phyloP scores from a whole-genome alignment of 2,329 filamentous ascomycete genomes.

The Botrytis medusae region DNA sequence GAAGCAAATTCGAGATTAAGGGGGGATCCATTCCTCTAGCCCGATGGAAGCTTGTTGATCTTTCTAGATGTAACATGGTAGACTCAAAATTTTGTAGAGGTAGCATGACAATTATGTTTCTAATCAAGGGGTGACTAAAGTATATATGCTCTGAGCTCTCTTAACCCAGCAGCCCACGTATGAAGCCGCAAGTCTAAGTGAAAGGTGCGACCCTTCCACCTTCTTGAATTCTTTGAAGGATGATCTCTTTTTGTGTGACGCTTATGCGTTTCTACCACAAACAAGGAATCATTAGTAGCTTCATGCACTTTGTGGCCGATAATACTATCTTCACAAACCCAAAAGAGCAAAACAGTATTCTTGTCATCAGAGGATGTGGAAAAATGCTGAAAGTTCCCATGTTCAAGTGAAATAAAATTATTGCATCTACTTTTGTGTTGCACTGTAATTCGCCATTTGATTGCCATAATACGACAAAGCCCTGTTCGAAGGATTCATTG shows the following conservation, averaged over 20 bases:
- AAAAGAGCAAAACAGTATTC: not conserved
- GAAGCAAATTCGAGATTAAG: not conserved
- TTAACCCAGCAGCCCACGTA: not conserved
- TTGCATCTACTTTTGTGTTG: too few relatives aligned
- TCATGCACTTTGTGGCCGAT: not conserved
- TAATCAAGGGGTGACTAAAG: not conserved
- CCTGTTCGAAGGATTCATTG: not conserved
- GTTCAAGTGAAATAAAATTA: too few relatives aligned
- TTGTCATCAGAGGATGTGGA: not conserved
- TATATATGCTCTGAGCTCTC: fast-evolving
- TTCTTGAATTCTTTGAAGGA: not conserved
- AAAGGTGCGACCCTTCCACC: not conserved
- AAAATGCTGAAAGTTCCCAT: not conserved
- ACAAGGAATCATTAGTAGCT: not conserved
- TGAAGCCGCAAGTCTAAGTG: not conserved
- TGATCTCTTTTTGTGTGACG: not conserved
- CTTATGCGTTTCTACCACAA: not conserved
- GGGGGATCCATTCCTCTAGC: not conserved
- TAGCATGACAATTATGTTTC: not conserved
- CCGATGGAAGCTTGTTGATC: too few relatives aligned
- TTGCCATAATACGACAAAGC: too few relatives aligned
- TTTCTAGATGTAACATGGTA: not conserved
- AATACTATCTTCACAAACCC: too few relatives aligned
- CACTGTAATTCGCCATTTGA: not conserved
- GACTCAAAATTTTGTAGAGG: not conserved